Base-by-base conservation (phyloP, 352 stramenopile species). In the Globisporangium paddicum region DNA sequence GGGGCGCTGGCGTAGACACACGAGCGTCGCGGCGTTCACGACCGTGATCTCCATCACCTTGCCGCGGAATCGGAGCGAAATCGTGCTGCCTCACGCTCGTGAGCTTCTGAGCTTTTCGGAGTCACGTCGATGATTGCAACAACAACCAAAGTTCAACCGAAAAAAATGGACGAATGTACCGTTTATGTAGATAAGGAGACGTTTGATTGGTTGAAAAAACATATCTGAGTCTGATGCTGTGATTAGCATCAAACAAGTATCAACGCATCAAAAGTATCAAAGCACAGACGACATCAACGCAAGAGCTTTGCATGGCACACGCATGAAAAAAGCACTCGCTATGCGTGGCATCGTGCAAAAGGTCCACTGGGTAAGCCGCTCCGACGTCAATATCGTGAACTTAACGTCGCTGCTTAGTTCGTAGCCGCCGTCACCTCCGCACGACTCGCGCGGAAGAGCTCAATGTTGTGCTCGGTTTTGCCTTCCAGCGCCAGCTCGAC, bases 401-500 rank as follows among this genome's bases (percentile, higher is more conserved):
- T n/a, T 7, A 50, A 50, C 3, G 1, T 25, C 4, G 23, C 14
- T 34, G 28, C 45, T 32, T 21, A 51, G 16, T 35, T 37, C 14
- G 21, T 9, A 37, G 46, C 47, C 23, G 26, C 25, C 0, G 28
- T 9, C n/a, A 40, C 47, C 18, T 53, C 26, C 1, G 26, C 19
- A 18, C 72, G 58, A 11, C 40, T 45, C 25, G 71, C 47, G 28
- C 62, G 67, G 30, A 88, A 78, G 28, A 78, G 60, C 9, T 86
- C 79, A 19, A 79, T 73, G 26, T 67, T 51, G 49, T 81, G 60
- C 44, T 60, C 44, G 28, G 74, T 84, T 62, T 77, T 62, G 5
- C 76, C 66, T 26, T 73, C 58, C 37, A 90, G 47, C 50, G 79
- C 82, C 26, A 93, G 67, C 45, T 96, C 84, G 5, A 64, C 67